Percentiles rank a stretch among this genome's conserved stretches.
These are phyloP conservation scores for Leishmania major DNA, from an alignment of 208 protist species.

Conservation along the genomic window DNA sequence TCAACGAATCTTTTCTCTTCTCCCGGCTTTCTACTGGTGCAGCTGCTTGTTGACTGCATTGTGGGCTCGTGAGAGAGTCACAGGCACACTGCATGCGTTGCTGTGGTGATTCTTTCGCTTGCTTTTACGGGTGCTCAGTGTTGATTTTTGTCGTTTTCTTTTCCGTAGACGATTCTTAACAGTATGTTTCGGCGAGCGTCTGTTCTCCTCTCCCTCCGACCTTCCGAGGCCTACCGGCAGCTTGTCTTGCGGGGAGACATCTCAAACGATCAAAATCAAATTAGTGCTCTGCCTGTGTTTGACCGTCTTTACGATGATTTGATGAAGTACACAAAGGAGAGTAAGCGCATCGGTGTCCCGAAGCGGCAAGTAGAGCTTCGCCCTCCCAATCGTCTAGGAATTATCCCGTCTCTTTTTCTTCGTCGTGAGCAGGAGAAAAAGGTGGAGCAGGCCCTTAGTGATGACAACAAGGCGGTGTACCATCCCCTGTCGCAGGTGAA, in stretches of 20 bases:
- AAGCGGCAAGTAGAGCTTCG: conserved; percentile 71
- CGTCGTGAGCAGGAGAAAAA: conserved; percentile 78
- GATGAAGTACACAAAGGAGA: conserved; percentile 50
- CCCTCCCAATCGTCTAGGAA: conserved; percentile 81
- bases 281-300: conserved; percentile 71
- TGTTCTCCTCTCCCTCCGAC: conserved; percentile 19
- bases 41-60: not conserved
- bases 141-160: not conserved
- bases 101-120: not conserved
- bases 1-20: not conserved
- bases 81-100: not conserved
- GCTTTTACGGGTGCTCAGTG: not conserved
- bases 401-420: conserved; percentile 80
- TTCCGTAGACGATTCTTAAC: not conserved
- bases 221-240: conserved; percentile 61
- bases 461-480: conserved; percentile 42
- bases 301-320: conserved; percentile 84
- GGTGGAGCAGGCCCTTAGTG: conserved; percentile 50
- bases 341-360: conserved; percentile 35
- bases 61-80: not conserved
- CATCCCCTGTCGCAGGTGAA: conserved; percentile 87
- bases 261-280: conserved; percentile 62
- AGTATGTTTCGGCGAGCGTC: conserved; percentile 4
- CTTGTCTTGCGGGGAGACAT: conserved; percentile 55
- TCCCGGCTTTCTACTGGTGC: not conserved